These are phyloP conservation scores for Colletotrichum australisinense DNA, from an alignment of 2,329 filamentous ascomycete species.

Conservation along the genomic window DNA sequence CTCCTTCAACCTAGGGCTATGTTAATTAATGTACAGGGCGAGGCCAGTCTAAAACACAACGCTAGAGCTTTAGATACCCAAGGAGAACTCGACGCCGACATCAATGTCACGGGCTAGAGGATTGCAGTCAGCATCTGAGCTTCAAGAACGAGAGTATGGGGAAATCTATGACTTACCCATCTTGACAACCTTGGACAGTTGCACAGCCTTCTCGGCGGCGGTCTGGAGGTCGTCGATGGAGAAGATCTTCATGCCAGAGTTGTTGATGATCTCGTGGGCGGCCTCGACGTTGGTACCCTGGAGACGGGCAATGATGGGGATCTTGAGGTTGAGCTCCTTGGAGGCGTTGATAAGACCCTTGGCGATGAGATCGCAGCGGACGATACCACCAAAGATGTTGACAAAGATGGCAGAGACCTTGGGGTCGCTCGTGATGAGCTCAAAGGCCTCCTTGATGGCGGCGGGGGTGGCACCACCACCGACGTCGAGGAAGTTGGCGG, in stretches of 20 bases:
- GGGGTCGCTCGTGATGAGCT: conserved; percentile 97
- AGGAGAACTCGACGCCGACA: conserved; percentile 93
- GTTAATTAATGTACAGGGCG: conserved; percentile 38
- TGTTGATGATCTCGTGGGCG: conserved; percentile 93
- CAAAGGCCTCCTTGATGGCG: conserved; percentile 97
- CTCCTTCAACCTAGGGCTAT: conserved; percentile 31
- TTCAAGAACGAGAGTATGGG: not conserved
- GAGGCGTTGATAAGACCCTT: conserved; percentile 96
- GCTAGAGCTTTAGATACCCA: conserved; percentile 80
- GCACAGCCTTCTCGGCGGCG: conserved; percentile 97
- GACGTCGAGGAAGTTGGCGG: conserved; percentile 99
- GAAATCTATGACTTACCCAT: conserved; percentile 73
- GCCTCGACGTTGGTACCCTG: conserved; percentile 99
- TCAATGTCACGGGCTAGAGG: conserved; percentile 88
- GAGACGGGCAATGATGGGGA: conserved; percentile 95
- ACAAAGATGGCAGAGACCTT: conserved; percentile 99
- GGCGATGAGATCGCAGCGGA: conserved; percentile 96
- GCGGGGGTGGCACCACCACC: conserved; percentile 96
- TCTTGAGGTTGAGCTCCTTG: conserved; percentile 93
- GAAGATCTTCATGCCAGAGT: conserved; percentile 99
- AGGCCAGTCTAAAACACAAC: conserved; percentile 35
- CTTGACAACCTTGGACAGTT: conserved; percentile 99
- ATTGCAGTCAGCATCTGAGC: conserved; percentile 32
- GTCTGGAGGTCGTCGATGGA: conserved; percentile 98
- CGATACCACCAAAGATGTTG: conserved; percentile 99